Evolutionary conservation across 768 basidiomycete species (phyloP), one percentile per base, ranked within the genome.

Genomic region (Strobilomyces echinocephalus): DNA sequence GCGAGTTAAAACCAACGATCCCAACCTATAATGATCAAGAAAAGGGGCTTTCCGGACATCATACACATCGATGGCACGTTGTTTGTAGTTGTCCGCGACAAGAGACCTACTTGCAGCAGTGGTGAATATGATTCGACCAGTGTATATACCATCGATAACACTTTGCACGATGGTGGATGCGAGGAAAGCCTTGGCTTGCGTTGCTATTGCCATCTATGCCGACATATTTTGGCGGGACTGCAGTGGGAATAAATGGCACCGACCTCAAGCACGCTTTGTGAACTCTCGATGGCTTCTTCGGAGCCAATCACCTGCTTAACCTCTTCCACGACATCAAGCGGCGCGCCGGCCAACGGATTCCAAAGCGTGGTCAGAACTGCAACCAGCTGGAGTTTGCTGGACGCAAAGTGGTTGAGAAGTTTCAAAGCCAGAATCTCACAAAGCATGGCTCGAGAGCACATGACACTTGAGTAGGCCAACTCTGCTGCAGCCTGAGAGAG

Each of bases 391-490:
- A 93, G 79, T 63, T 88, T 80, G 60, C 84, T 81, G 5, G 79
- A 79, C 1, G 88, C 84, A 63, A 89, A 94, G 31, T 78, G 77
- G 20, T 79, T 81, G 11, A 94, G 76, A 21, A 95, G 79, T 63
- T 97, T 97, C 75, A 91, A 83, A 9, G 95, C 92, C 18, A 97
- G 70, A 15, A 97, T 81, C 66, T 97, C 92, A 70, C 91, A 95
- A 10, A 95, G 76, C 30, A 77, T 84, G 5, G 92, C 94, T 38
- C 87, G 75, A 10, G 83, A 73, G 49, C 74, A 69, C 74, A 88
- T 86, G 50, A 97, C 76, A 15, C 79, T 82, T 9, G 90, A 79
- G 70, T 85, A 86, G 14, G 90, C 89, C 43, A 97, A 76, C 60
- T 94, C 84, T 3, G 76, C 74, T 24, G 82, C 82, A 4, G 84